Evolutionary conservation across 495 filamentous ascomycete genomes (phyloP), one percentile per base, ranked within the genome.

Genomic region (Astrothelium subdiscretum): DNA sequence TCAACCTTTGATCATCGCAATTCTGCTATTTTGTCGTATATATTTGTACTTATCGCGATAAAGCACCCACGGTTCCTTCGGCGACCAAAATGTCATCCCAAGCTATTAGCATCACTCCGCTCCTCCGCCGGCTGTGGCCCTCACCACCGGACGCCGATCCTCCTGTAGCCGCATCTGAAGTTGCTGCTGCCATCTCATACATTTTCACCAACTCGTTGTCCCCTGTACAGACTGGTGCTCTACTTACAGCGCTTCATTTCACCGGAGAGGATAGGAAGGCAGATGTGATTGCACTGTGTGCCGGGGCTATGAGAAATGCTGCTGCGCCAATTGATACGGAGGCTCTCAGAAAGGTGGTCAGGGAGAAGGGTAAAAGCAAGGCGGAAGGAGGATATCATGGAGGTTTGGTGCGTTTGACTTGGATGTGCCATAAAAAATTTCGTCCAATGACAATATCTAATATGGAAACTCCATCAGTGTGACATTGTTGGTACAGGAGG

Each of bases 401-500:
- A 27, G 71, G 68, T 31, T 61, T 73, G 70, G 68, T 72, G 76
- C 52, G 67, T 65, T 66, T 67, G 32, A 32, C 60, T 20, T 38
- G 12, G 18, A 13, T 5, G 12, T 26, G 44, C 20, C 51, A 15
- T n/a, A 11, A n/a, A 4, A 15, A 29, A 20, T 12, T 57, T 20
- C 12, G 29, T 29, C 43, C 4, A 35, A 60, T 61, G 31, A 31
- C 15, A 32, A 13, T 48, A 1, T 1, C 48, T 29, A 54, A 57
- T 13, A 60, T 35, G 42, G 18, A 59, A 32, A 24, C 8, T 18
- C 29, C 11, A 32, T 31, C 64, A 92, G 87, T 92, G 91, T 74
- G 95, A 99, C 73, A 96, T 99, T 68, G 95, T 97, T 52, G 95
- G 95, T 68, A 99, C 95, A 15, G 95, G 95, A 58, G 95, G 95